Evolutionary conservation across 345 rosid species (phyloP).

Genomic region (Reutealis trisperma): DNA sequence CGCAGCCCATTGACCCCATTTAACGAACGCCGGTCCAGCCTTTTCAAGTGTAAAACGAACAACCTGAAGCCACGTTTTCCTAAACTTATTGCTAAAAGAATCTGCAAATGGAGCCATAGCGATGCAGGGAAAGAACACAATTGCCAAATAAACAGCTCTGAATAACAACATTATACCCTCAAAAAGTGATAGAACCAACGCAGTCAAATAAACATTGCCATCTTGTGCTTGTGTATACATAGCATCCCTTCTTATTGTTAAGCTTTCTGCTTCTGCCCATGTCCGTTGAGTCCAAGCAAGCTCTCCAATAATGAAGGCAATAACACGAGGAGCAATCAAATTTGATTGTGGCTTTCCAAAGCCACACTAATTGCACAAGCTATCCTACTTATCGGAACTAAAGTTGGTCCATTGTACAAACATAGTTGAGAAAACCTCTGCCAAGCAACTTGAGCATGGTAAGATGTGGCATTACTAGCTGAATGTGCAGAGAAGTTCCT

Average conservation of each 20-base stretch:
- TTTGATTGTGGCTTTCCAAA: constrained; percentile 27
- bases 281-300: constrained; percentile 9
- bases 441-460: constrained; percentile 24
- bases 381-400: constrained; percentile 13
- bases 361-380: constrained; percentile 27
- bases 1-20: constrained; percentile 43
- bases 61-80: constrained; percentile 30
- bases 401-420: not conserved
- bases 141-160: constrained; percentile 30
- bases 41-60: constrained; percentile 25
- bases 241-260: not conserved
- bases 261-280: constrained; percentile 21
- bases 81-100: constrained; percentile 18
- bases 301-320: constrained; percentile 21
- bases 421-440: constrained; percentile 22
- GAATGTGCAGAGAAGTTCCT: not conserved
- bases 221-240: constrained; percentile 18
- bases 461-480: not conserved
- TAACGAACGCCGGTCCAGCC: constrained; percentile 37
- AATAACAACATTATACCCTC: constrained; percentile 23
- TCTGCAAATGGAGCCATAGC: constrained; percentile 34
- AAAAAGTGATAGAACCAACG: constrained; percentile 13
- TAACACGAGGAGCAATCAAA: constrained; percentile 24
- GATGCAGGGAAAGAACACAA: constrained; percentile 32
- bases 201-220: constrained; percentile 21